phyloP scores from a whole-genome alignment of 2,329 filamentous ascomycete genomes.

The Fusarium sp. region DNA sequence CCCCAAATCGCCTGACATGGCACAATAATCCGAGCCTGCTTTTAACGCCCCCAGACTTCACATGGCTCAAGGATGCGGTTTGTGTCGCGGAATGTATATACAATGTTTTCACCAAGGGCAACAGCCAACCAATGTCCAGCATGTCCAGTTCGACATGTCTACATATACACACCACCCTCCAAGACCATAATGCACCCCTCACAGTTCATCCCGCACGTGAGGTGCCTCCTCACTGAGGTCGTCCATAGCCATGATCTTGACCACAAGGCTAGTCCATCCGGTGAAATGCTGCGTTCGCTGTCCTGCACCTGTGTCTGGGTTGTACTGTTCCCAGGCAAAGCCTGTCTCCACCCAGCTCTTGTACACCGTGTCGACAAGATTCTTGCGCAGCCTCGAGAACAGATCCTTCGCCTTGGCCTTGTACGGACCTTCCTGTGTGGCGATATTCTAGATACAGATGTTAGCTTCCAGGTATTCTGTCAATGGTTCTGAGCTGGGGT shows the following conservation, averaged over 20 bases:
- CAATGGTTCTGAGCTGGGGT: not conserved
- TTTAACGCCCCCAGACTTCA: constrained; percentile 15
- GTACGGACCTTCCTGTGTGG: constrained; percentile 72
- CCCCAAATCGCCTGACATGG: constrained; percentile 24
- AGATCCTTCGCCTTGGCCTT: constrained; percentile 73
- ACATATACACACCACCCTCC: constrained; percentile 11
- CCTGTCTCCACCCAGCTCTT: constrained; percentile 88
- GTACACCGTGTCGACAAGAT: constrained; percentile 89
- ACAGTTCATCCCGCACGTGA: constrained; percentile 60
- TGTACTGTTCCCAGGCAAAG: constrained; percentile 99
- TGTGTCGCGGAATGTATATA: constrained; percentile 18
- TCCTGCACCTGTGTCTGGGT: constrained; percentile 90
- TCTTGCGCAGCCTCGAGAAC: constrained; percentile 80
- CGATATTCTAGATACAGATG: constrained; percentile 64
- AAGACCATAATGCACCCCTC: constrained; percentile 21
- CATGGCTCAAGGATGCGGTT: constrained; percentile 31
- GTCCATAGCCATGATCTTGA: constrained; percentile 97
- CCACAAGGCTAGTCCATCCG: constrained; percentile 97
- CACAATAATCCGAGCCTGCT: constrained; percentile 19
- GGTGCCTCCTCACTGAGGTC: constrained; percentile 59
- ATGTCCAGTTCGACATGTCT: constrained; percentile 8
- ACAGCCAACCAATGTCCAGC: constrained; percentile 7
- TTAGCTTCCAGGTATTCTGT: constrained; percentile 14
- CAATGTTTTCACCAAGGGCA: constrained; percentile 8
- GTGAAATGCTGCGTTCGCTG: constrained; percentile 98